Evolutionary conservation across 164 flowering plant genomes (phyloP).

Genomic region (Euptelea pleiosperma): DNA sequence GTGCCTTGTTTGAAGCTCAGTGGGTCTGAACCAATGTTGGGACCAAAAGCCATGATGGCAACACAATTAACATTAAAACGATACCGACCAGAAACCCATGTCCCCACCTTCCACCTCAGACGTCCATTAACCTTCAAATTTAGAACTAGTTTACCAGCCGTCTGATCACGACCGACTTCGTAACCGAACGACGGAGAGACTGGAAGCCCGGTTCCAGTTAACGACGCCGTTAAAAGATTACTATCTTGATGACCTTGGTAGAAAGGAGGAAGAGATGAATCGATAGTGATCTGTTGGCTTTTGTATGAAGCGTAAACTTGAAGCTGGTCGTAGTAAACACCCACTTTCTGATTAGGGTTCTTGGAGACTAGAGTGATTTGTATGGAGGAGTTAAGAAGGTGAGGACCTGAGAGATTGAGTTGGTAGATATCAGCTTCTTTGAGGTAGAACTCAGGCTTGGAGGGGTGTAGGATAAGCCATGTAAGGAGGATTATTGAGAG

Average conservation of each 20-base stretch:
- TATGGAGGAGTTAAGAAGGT: conserved; percentile 32
- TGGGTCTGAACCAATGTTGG: conserved; percentile 9
- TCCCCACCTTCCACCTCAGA: conserved; percentile 68
- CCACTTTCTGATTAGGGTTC: conserved; percentile 30
- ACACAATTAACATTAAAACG: conserved; percentile 47
- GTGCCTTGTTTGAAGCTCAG: conserved; percentile 22
- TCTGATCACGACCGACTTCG: conserved; percentile 50
- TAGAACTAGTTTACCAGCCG: conserved; percentile 38
- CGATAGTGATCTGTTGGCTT: conserved; percentile 26
- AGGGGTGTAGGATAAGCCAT: conserved; percentile 29
- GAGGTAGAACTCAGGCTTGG: conserved; percentile 33
- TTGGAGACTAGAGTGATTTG: conserved; percentile 30
- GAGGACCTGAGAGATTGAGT: conserved; percentile 24
- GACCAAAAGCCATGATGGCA: conserved; percentile 17
- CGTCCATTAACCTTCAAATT: conserved; percentile 44
- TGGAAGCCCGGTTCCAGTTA: conserved; percentile 31
- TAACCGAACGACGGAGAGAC: conserved; percentile 55
- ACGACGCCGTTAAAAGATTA: conserved; percentile 20
- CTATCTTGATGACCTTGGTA: conserved; percentile 33
- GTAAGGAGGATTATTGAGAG: conserved; percentile 17
- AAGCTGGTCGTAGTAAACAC: conserved; percentile 30
- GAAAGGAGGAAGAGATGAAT: conserved; percentile 27
- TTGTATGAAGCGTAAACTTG: conserved; percentile 28
- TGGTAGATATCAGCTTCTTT: conserved; percentile 27
- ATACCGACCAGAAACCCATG: conserved; percentile 59